phyloP scores from a whole-genome alignment of 768 basidiomycete genomes.

The Mycena kentingensis region DNA sequence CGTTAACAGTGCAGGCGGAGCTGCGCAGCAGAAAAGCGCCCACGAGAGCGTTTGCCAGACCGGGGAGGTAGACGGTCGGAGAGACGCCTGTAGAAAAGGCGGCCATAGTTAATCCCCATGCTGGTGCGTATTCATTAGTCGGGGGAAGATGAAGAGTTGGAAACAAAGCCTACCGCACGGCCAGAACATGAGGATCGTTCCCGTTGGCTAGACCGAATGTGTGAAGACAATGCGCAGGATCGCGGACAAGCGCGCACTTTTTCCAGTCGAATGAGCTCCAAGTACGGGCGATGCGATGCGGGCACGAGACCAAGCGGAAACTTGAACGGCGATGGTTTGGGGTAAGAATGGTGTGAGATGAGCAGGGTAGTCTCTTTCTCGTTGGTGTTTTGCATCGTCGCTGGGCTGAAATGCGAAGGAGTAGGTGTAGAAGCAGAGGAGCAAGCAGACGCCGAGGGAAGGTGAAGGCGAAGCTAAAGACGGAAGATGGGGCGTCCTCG shows the following conservation, averaged over 20 bases:
- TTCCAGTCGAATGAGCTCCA: conserved; percentile 53
- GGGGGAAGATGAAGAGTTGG: not conserved
- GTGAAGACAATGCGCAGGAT: not conserved
- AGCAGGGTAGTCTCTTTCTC: conserved; percentile 28
- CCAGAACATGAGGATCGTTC: conserved; percentile 55
- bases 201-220: conserved; percentile 41
- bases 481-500: too few relatives aligned
- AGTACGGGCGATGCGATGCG: conserved; percentile 38
- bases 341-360: conserved; percentile 23
- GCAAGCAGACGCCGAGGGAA: too few relatives aligned
- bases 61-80: not conserved
- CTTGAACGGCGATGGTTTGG: conserved; percentile 22
- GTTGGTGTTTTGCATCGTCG: too few relatives aligned
- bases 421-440: too few relatives aligned
- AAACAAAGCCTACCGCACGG: conserved; percentile 42
- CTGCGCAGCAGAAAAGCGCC: conserved; percentile 1
- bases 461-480: too few relatives aligned
- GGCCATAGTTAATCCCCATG: conserved; percentile 3
- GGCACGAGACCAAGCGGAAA: conserved; percentile 38
- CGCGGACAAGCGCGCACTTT: conserved; percentile 37
- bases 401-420: too few relatives aligned
- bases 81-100: not conserved
- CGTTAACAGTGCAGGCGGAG: conserved; percentile 17
- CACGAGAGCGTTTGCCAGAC: not conserved
- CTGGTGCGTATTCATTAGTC: not conserved